Conservation (phyloP, 768 basidiomycete species). For the Agaricus sinodeliciosus region DNA sequence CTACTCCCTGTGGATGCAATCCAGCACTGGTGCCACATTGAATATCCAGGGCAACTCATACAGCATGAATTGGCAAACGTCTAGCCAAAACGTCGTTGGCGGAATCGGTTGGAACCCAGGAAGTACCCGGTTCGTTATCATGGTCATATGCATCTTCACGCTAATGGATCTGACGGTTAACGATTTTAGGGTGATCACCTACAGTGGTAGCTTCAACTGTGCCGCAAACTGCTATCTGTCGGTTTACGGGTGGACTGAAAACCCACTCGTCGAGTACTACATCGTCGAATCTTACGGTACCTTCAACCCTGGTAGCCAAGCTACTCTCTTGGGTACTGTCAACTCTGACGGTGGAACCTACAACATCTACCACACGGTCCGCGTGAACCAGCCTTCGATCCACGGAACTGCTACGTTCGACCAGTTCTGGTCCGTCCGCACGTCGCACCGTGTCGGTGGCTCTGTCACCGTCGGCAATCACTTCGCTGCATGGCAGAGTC, state of each 20-base stretch:
- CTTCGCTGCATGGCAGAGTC: conserved; percentile 34
- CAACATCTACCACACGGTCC: conserved; percentile 31
- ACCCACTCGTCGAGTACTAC: conserved; percentile 42
- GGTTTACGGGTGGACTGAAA: conserved; percentile 41
- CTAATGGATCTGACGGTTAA: background rate
- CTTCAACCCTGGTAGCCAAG: conserved; percentile 30
- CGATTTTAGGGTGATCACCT: conserved; percentile 27
- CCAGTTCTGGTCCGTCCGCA: conserved; percentile 41
- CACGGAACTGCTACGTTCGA: conserved; percentile 35
- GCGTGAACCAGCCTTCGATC: conserved; percentile 36
- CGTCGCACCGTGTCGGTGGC: conserved; percentile 24
- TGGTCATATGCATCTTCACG: background rate
- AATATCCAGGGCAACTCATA: conserved; percentile 22
- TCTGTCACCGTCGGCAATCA: conserved; percentile 31
- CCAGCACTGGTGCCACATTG: conserved; percentile 25
- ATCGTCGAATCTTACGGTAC: conserved; percentile 34
- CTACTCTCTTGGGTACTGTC: conserved; percentile 29
- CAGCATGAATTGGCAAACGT: conserved; percentile 24
- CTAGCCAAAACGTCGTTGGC: conserved; percentile 29
- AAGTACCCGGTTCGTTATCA: conserved; percentile 16
- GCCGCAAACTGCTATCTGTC: conserved; percentile 37
- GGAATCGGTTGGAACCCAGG: conserved; percentile 35
- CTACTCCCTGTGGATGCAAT: conserved; percentile 29
- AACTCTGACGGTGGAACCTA: conserved; percentile 36
- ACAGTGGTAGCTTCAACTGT: conserved; percentile 29